Evolutionary conservation across 2,329 filamentous ascomycete species (phyloP).

Genomic region (Diaporthe citrichinensis): DNA sequence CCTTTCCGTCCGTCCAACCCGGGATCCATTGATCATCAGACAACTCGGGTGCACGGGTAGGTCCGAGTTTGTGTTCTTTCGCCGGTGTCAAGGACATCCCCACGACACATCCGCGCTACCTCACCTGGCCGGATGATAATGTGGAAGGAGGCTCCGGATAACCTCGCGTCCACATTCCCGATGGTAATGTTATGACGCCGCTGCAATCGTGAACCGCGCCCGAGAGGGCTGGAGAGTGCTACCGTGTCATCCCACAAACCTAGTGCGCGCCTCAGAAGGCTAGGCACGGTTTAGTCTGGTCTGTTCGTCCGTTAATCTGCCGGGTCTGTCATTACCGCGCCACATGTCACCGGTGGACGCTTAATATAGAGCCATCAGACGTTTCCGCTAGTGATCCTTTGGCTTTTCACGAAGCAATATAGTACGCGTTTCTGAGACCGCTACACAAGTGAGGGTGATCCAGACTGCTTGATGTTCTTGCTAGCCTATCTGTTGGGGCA

Average conservation of each 20-base stretch:
- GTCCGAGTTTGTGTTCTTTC: not conserved
- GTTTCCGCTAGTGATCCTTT: conserved; percentile 8
- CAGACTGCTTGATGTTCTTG: not conserved
- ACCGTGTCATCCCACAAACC: not conserved
- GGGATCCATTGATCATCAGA: conserved; percentile 13
- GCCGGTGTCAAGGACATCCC: conserved; percentile 21
- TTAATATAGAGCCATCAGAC: not conserved
- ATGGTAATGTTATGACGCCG: not conserved
- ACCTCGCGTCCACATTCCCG: conserved; percentile 13
- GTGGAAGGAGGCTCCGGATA: not conserved
- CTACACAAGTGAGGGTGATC: not conserved
- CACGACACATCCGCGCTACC: conserved; percentile 23
- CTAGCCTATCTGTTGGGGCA: not conserved
- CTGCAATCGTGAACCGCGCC: not conserved
- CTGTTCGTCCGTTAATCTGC: conserved; percentile 17
- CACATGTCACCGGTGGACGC: not conserved
- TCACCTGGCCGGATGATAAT: not conserved
- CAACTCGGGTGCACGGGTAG: not conserved
- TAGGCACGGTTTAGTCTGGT: conserved; percentile 14
- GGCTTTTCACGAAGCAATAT: not conserved
- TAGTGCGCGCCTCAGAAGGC: not conserved
- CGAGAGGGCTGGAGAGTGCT: not conserved
- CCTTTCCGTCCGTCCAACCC: not conserved
- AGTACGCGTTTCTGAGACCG: not conserved
- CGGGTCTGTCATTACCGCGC: conserved; percentile 22